Percentiles rank a stretch among this genome's conserved stretches.
Evolutionary conservation across 495 filamentous ascomycete genomes (phyloP).

Genomic region (Neurospora cerealis): DNA sequence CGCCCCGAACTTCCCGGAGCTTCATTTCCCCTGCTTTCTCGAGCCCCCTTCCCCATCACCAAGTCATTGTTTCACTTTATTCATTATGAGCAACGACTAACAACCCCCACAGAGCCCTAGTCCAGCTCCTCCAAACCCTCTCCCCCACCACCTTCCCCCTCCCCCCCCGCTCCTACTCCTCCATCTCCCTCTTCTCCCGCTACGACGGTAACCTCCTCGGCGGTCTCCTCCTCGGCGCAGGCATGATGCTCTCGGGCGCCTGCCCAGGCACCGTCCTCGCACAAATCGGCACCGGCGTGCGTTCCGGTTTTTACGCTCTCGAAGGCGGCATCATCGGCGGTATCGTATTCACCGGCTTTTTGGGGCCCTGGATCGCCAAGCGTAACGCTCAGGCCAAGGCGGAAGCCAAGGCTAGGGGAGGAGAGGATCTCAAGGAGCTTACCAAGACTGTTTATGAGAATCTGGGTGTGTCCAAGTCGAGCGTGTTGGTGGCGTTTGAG

Average conservation of each 20-base stretch:
- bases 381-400: not conserved
- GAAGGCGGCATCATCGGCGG: conserved; percentile 35
- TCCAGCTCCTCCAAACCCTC: conserved; percentile 21
- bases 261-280: conserved; percentile 48
- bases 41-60: too few relatives aligned
- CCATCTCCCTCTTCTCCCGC: conserved; percentile 28
- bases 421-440: conserved; percentile 2
- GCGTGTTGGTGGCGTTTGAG: conserved; percentile 22
- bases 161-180: conserved; percentile 23
- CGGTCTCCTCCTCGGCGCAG: conserved; percentile 41
- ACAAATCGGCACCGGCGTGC: conserved; percentile 40
- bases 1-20: too few relatives aligned
- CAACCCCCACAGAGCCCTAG: conserved; percentile 16
- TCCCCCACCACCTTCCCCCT: conserved; percentile 23
- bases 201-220: conserved; percentile 50
- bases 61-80: too few relatives aligned
- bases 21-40: too few relatives aligned
- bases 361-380: conserved; percentile 12
- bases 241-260: conserved; percentile 45
- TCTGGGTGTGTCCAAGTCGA: conserved; percentile 18
- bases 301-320: conserved; percentile 32
- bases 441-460: conserved; percentile 22
- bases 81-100: not conserved
- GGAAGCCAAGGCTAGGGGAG: not conserved
- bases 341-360: conserved; percentile 25